These are phyloP conservation scores for Hygrophoropsis aurantiaca DNA, from an alignment of 768 basidiomycete species.

Conservation along the genomic window DNA sequence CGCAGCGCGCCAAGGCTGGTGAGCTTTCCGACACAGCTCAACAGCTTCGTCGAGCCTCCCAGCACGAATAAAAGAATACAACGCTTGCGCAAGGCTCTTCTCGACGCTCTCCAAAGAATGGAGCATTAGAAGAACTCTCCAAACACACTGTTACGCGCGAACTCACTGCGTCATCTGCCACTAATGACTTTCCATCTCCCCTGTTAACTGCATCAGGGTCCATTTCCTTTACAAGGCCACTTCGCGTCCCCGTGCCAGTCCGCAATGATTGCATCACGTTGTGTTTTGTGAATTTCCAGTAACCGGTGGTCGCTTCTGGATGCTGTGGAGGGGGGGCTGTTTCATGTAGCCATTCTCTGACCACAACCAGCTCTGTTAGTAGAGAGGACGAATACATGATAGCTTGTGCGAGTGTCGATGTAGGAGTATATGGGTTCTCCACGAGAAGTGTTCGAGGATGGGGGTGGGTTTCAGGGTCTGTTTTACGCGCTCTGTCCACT, in stretches of 20 bases:
- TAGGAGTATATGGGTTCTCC: constrained; percentile 82
- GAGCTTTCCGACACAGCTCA: constrained; percentile 74
- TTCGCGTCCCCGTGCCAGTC: constrained; percentile 44
- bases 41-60: constrained; percentile 86
- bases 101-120: constrained; percentile 64
- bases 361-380: constrained; percentile 73
- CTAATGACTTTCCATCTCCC: constrained; percentile 57
- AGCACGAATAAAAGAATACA: constrained; percentile 81
- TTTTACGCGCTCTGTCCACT: constrained; percentile 62
- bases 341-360: constrained; percentile 88
- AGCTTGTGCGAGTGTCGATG: constrained; percentile 70
- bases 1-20: constrained; percentile 92
- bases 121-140: background rate
- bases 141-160: background rate
- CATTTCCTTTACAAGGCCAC: constrained; percentile 61
- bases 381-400: constrained; percentile 67
- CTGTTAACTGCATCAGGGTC: constrained; percentile 80
- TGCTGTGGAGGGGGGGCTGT: constrained; percentile 58
- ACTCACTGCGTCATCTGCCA: constrained; percentile 77
- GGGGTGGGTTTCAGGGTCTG: constrained; percentile 45
- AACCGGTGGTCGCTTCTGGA: constrained; percentile 77
- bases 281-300: constrained; percentile 83
- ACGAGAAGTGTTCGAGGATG: constrained; percentile 56
- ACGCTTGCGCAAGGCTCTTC: constrained; percentile 67
- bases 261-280: constrained; percentile 64